Base-by-base conservation (phyloP, 164 flowering plant genomes). In the Akebia trifoliata region DNA sequence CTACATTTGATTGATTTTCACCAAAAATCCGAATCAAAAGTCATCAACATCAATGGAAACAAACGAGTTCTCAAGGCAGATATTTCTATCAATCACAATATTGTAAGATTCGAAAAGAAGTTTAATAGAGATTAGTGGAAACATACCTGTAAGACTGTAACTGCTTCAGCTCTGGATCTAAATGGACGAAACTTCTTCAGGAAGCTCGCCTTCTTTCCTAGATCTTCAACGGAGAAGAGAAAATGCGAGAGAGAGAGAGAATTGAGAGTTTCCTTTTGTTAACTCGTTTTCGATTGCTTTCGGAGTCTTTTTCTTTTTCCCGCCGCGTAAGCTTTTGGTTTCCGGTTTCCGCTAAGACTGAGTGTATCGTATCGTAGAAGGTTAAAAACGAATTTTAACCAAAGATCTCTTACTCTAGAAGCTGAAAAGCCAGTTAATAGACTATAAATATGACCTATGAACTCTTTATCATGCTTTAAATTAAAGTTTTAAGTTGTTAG, bases 71-170 rank as follows among this genome's bases (percentile, higher is more conserved):
- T n/a, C n/a, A n/a, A n/a, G n/a, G n/a, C n/a, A n/a, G n/a, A n/a
- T n/a, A n/a, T n/a, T n/a, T n/a, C n/a, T n/a, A n/a, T n/a, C n/a
- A n/a, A n/a, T n/a, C n/a, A n/a, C n/a, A n/a, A n/a, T n/a, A n/a
- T n/a, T n/a, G n/a, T n/a, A n/a, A n/a, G n/a, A n/a, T n/a, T n/a
- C n/a, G n/a, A n/a, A n/a, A n/a, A n/a, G n/a, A n/a, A n/a, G n/a
- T n/a, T n/a, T n/a, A n/a, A n/a, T n/a, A n/a, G n/a, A 37, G 36
- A 40, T 40, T 28, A 18, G 11, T 2, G 9, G 18, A 10, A 29
- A 42, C 32, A n/a, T n/a, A 56, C 59, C 48, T 56, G 57, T 3
- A 15, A 54, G 42, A 48, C 48, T 56, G 57, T 3, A 15, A 54
- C 22, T 55, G 34, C 4, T n/a, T 17, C 30, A 15, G 26, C 48